Evolutionary conservation across 2,329 filamentous ascomycete species (phyloP), one percentile per base, ranked within the genome.

Genomic region (Verticillium zaregamsianum): DNA sequence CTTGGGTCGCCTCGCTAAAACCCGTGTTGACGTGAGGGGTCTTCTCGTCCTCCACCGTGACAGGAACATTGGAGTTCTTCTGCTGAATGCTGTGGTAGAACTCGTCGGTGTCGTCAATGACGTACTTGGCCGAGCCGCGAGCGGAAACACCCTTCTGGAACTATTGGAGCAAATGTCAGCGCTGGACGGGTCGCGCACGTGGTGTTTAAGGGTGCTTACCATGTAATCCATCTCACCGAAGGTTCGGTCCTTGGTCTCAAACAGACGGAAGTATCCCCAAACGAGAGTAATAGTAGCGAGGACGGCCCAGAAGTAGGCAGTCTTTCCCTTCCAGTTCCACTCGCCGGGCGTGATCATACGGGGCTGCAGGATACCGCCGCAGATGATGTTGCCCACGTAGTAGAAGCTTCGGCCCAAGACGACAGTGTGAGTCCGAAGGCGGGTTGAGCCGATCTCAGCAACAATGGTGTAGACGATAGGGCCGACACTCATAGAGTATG

Each of bases 391-490:
- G 15, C 72, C 75, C 12, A 77, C 62, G 59, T 79, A 77, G 63
- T 79, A 79, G 2, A 69, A 70, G 20, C 68, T 78, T 57, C 80
- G 73, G 1, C 77, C 79, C 20, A 82, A 67, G 14, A 80, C 79
- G 20, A 81, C 76, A 0, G 79, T 78, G 69, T 81, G 79, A 57
- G 76, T 79, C 55, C 79, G 74, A 23, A 82, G 73, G 45, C 79
- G 79, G 4, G 78, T 80, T 0, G 78, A 79, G 0, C 75, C 74
- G 3, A 81, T 64, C 67, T 82, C 80, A 1, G 80, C 40, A 65
- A 78, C 73, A 33, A 80, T 76, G 23, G 77, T 79, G 70, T 80
- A 81, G 63, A 79, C 70, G 25, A 80, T 77, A 5, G 78, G 78
- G 0, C 78, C 78, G 49, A 79, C 75, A 32, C 73, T 72, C 72